Evolutionary conservation across 768 basidiomycete species (phyloP), one percentile per base, ranked within the genome.

Genomic region (Lentinula boryana): DNA sequence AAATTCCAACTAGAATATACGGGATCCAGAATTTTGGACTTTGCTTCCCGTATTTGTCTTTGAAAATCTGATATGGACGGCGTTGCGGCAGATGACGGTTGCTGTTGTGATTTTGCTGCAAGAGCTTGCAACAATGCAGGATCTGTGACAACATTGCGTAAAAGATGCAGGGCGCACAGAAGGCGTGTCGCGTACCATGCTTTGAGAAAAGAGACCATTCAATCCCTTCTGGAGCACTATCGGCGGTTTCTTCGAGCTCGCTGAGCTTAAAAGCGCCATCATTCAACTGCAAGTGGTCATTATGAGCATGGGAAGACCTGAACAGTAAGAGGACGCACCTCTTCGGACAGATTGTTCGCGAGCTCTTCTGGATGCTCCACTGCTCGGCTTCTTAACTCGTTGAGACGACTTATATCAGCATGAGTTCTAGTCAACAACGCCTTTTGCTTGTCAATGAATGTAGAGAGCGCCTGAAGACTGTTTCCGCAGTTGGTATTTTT

Each of bases 141-240:
- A 64, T 90, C 88, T 89, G 61, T 21, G 13, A 57, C 23, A 62
- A 56, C 32, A 49, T 33, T 12, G n/a, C 15, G 46, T 43, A 40
- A 46, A 55, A 33, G 60, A 49, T 23, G 40, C 38, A 31, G 31
- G 8, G 33, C 1, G 41, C 48, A 21, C 27, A 59, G 5, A 38
- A 23, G 10, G 27, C 27, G 40, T 56, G 55, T 43, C 40, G 69
- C 76, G 54, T 68, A 90, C 89, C 88, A 65, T 76, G 75, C 5
- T 76, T 74, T 9, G 78, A 74, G 67, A 85, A 90, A 1, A 80
- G 66, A 10, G 78, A 70, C 90, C 89, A 92, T 63, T 90, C 76
- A 50, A 91, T 74, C 35, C 77, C 76, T 60, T 78, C 68, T 3
- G 84, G 82, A 5, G 83, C 67, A 1, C 50, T 65, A 2, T 23